Base-by-base conservation (phyloP, 768 basidiomycete genomes). In the Pleurotus platypus region DNA sequence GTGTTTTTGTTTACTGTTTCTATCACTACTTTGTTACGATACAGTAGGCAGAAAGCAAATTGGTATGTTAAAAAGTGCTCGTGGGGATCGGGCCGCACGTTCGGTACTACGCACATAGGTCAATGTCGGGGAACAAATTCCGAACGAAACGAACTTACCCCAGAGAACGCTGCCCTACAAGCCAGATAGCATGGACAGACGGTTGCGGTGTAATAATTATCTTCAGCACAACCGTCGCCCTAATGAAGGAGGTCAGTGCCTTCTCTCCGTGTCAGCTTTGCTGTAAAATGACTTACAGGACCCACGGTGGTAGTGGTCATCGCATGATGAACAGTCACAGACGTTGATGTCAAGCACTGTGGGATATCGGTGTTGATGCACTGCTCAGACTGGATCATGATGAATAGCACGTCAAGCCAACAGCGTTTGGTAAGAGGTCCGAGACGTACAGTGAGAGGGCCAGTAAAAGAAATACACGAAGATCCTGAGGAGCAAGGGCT, bases 401-500 rank as follows among this genome's bases (percentile, higher is more conserved):
- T 30, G 49, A 35, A 37, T 8, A 35, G 49, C 12, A 15, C n/a
- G n/a, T 22, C 16, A 16, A 22, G 7, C 16, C 16, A 16, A 45
- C 43, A 45, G 43, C 43, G 15, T 8, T 35, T 35, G 2, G 3
- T 9, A 35, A 9, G 30, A 35, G 8, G 8, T 11, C 3, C 11
- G 30, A 45, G 43, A 50, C 49, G 16, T 22, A 50, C 49, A 5
- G 49, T 18, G 11, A 50, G 27, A 13, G 49, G 49, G 13, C 49
- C 49, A 7, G 49, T 50, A 22, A 50, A 50, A 9, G 49, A 50
- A n/a, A 50, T 20, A 37, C 49, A 50, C 8, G 49, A n/a, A 4
- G 49, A 50, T 9, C 49, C 49, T 12, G 49, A 50, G 8, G 49
- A 50, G 13, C 49, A 50, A n/a, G 49, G 49, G 35, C 49, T 50